phyloP scores from a whole-genome alignment of 495 filamentous ascomycete species.

The Aspergillus sclerotiicarbonarius region DNA sequence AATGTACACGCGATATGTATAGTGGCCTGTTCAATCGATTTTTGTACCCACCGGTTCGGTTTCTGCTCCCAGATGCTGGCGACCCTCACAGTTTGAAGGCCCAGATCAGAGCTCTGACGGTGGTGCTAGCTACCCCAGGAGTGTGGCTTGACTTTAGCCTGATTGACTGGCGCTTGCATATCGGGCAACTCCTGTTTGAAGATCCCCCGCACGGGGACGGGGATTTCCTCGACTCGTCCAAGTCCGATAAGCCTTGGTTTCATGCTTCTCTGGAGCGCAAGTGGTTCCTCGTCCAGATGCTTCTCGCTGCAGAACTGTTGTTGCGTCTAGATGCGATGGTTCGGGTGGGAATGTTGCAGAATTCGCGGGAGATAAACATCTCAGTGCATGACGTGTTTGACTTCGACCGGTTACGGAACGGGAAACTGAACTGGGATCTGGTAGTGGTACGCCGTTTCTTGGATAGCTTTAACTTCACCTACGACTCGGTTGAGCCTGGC shows the following conservation, averaged over 20 bases:
- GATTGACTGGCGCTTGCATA: conserved; percentile 74
- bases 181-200: conserved; percentile 82
- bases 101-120: conserved; percentile 50
- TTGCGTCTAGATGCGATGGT: conserved; percentile 72
- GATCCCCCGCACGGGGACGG: conserved; percentile 49
- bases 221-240: conserved; percentile 42
- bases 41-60: conserved; percentile 35
- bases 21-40: conserved; percentile 45
- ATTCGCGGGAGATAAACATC: conserved; percentile 43
- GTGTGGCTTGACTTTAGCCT: conserved; percentile 77
- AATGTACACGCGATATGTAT: conserved; percentile 43
- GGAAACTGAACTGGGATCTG: conserved; percentile 77
- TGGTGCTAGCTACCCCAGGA: conserved; percentile 44
- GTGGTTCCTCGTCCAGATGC: conserved; percentile 76
- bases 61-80: conserved; percentile 21
- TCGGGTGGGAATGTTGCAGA: conserved; percentile 49
- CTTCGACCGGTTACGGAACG: conserved; percentile 63
- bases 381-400: conserved; percentile 58
- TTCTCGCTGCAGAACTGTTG: conserved; percentile 74
- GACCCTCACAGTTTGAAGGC: conserved; percentile 44
- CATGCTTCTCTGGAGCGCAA: conserved; percentile 58
- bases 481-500: conserved; percentile 6
- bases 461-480: conserved; percentile 59
- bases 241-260: conserved; percentile 33
- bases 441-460: conserved; percentile 72